Evolutionary conservation across 2,329 filamentous ascomycete species (phyloP).

Genomic region (Fusarium poae): DNA sequence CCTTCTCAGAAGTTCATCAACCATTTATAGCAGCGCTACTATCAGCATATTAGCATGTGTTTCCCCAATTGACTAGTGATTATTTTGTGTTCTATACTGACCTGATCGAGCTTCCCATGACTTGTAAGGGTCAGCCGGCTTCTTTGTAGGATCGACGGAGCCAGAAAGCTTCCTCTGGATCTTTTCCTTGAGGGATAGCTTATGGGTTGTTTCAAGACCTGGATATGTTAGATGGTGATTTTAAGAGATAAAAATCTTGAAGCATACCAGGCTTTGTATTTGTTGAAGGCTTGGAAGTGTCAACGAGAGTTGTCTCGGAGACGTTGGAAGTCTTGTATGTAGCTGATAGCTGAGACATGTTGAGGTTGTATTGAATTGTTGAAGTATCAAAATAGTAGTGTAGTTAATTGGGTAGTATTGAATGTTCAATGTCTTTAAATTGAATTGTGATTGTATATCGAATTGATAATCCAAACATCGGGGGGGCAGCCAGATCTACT

Average conservation of each 20-base stretch:
- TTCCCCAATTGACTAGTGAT: neutral
- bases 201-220: conserved; percentile 26
- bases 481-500: conserved; percentile 30
- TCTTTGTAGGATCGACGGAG: conserved; percentile 42
- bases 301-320: conserved; percentile 46
- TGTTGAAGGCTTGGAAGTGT: conserved; percentile 29
- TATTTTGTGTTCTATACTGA: conserved; percentile 17
- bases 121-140: conserved; percentile 41
- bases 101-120: conserved; percentile 48
- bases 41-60: conserved; percentile 6
- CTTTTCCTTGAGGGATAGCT: conserved; percentile 43
- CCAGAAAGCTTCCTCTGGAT: conserved; percentile 42
- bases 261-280: conserved; percentile 38
- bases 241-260: neutral
- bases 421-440: conserved; percentile 9
- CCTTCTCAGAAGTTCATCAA: conserved; percentile 8
- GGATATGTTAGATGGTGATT: conserved; percentile 2
- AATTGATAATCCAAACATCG: neutral
- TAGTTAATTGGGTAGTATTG: neutral
- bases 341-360: conserved; percentile 41
- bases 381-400: neutral
- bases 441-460: conserved; percentile 9
- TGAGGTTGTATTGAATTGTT: neutral
- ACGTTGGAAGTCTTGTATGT: conserved; percentile 41
- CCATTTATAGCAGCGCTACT: conserved; percentile 41